Evolutionary conservation across 768 basidiomycete genomes (phyloP).

Genomic region (Grammothele lineata): DNA sequence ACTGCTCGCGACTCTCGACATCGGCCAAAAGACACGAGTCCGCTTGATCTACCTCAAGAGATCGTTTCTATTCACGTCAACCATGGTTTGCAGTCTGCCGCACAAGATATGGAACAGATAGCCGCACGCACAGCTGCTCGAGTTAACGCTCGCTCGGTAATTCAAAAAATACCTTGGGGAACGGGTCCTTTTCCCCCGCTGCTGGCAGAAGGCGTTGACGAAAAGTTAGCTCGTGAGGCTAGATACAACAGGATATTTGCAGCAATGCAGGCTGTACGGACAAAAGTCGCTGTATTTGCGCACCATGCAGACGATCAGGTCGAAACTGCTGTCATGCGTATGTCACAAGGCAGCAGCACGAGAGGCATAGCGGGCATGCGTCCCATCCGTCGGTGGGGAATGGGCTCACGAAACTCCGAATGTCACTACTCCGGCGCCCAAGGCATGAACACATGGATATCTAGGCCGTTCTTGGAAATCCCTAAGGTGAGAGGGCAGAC

Average conservation of each 20-base stretch:
- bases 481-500: conserved; percentile 48
- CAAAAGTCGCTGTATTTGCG: conserved; percentile 53
- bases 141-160: conserved; percentile 44
- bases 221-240: conserved; percentile 46
- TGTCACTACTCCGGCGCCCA: conserved; percentile 38
- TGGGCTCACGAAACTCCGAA: conserved; percentile 45
- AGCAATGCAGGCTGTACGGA: conserved; percentile 36
- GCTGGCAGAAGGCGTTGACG: conserved; percentile 42
- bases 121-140: conserved; percentile 39
- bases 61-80: conserved; percentile 62
- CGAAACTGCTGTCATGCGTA: conserved; percentile 73
- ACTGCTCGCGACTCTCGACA: background rate
- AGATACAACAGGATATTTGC: conserved; percentile 49
- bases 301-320: conserved; percentile 85
- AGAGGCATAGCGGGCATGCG: conserved; percentile 68
- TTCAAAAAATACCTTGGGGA: conserved; percentile 55
- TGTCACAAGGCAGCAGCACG: conserved; percentile 51
- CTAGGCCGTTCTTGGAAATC: conserved; percentile 66
- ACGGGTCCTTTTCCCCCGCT: conserved; percentile 42
- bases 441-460: conserved; percentile 66
- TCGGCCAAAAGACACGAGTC: no score
- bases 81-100: conserved; percentile 63
- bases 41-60: conserved; percentile 17
- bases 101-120: conserved; percentile 49
- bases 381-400: conserved; percentile 67